phyloP scores from a whole-genome alignment of 345 rosid genomes.

The Chamaenerion angustifolium region DNA sequence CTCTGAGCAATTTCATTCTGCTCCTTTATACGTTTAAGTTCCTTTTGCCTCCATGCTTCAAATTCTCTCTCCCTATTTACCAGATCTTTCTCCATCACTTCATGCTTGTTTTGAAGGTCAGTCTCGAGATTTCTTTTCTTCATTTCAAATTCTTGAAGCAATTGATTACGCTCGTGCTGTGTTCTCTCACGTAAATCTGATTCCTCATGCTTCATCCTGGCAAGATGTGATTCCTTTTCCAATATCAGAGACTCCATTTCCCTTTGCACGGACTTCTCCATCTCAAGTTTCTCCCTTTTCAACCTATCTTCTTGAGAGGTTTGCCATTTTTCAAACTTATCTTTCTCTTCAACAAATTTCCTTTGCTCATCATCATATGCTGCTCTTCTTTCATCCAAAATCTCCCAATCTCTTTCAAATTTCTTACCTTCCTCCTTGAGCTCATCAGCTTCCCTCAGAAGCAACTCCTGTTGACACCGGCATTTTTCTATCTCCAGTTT shows the following conservation, averaged over 20 bases:
- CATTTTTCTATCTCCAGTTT: conserved; percentile 48
- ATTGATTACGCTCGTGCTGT: conserved; percentile 32
- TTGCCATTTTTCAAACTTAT: conserved; percentile 25
- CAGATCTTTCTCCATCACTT: conserved; percentile 38
- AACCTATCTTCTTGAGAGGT: conserved; percentile 37
- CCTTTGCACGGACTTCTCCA: conserved; percentile 25
- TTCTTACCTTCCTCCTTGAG: conserved; percentile 53
- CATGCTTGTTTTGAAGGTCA: conserved; percentile 27
- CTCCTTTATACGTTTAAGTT: conserved; percentile 20
- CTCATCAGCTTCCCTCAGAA: conserved; percentile 49
- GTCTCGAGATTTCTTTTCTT: conserved; percentile 34
- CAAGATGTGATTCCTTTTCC: conserved; percentile 61
- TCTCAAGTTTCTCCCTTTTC: conserved; percentile 40
- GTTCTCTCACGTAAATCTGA: conserved; percentile 35
- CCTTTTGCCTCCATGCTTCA: conserved; percentile 35
- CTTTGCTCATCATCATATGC: conserved; percentile 28
- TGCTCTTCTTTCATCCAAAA: conserved; percentile 54
- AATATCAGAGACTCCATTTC: conserved; percentile 41
- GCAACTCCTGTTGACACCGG: conserved; percentile 39
- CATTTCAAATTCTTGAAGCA: conserved; percentile 44
- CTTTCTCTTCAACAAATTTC: conserved; percentile 34
- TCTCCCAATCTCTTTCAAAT: conserved; percentile 75
- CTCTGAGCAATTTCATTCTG: conserved; percentile 35
- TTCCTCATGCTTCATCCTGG: conserved; percentile 47
- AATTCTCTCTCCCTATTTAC: conserved; percentile 28